Evolutionary conservation across 306 rosid species (phyloP).

Genomic region (Sphenostylis stenocarpa): DNA sequence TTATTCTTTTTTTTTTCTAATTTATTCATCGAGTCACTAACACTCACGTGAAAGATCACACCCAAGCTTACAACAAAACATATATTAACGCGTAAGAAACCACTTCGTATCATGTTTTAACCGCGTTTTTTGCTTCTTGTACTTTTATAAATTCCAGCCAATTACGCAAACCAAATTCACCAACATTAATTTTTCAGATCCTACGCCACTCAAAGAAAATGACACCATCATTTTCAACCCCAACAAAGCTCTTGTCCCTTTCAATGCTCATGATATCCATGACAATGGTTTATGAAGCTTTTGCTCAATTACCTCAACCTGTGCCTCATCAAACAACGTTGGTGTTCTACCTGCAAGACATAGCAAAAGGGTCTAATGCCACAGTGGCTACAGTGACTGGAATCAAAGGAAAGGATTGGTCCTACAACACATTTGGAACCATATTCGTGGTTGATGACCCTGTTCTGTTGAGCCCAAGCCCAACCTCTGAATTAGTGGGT

Average conservation of each 20-base stretch:
- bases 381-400: slow-evolving; percentile 37
- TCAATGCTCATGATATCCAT: background rate
- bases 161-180: background rate
- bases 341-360: slow-evolving; percentile 43
- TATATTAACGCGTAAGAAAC: background rate
- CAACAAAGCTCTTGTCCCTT: background rate
- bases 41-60: background rate
- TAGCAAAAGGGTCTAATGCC: slow-evolving; percentile 21
- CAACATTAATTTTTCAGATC: background rate
- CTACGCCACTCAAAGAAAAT: background rate
- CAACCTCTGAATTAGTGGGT: slow-evolving; percentile 2
- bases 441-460: slow-evolving; percentile 45
- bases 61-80: background rate
- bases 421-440: slow-evolving; percentile 39
- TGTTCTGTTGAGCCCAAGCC: background rate
- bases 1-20: background rate
- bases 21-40: no score
- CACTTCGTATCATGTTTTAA: background rate
- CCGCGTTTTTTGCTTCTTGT: background rate
- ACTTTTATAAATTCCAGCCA: slow-evolving; percentile 3
- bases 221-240: background rate
- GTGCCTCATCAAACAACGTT: slow-evolving; percentile 7
- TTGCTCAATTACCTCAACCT: background rate
- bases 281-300: background rate
- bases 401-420: slow-evolving; percentile 31